Conservation (phyloP, 106 monocot genomes). For the Acanthochlamys bracteata region DNA sequence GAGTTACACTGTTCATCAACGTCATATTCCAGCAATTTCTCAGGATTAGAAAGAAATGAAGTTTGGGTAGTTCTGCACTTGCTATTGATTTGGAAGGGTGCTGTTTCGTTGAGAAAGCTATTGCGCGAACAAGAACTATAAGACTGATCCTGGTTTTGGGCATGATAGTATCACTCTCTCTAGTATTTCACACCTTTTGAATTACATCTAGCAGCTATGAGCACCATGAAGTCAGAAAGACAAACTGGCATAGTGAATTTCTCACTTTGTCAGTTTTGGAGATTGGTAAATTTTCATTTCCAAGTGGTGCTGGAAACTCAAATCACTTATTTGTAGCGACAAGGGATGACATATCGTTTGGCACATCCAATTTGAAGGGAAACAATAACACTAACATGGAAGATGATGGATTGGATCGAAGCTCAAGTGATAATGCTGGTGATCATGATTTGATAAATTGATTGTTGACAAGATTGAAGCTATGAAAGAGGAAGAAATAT, state of each 20-base stretch:
- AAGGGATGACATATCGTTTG: neutral
- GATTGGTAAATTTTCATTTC: slow-evolving; percentile 22
- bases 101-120: slow-evolving; percentile 3
- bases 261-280: neutral
- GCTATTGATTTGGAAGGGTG: neutral
- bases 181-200: slow-evolving; percentile 30
- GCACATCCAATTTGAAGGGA: neutral
- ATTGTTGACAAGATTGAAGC: slow-evolving; percentile 25
- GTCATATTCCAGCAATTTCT: neutral
- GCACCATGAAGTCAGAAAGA: neutral
- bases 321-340: neutral
- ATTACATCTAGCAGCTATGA: slow-evolving; percentile 17
- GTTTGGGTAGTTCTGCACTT: neutral
- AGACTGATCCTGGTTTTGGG: slow-evolving; percentile 24
- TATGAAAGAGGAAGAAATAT: slow-evolving; percentile 20
- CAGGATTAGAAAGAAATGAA: neutral
- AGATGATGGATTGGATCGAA: neutral
- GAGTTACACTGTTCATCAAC: neutral
- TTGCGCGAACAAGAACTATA: slow-evolving; percentile 10
- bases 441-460: slow-evolving; percentile 15
- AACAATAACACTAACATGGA: neutral
- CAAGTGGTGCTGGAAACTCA: slow-evolving; percentile 23
- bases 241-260: neutral
- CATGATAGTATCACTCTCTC: slow-evolving; percentile 19
- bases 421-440: neutral